These are phyloP conservation scores for Pythium aquatile DNA, from an alignment of 352 stramenopile genomes.

Conservation along the genomic window DNA sequence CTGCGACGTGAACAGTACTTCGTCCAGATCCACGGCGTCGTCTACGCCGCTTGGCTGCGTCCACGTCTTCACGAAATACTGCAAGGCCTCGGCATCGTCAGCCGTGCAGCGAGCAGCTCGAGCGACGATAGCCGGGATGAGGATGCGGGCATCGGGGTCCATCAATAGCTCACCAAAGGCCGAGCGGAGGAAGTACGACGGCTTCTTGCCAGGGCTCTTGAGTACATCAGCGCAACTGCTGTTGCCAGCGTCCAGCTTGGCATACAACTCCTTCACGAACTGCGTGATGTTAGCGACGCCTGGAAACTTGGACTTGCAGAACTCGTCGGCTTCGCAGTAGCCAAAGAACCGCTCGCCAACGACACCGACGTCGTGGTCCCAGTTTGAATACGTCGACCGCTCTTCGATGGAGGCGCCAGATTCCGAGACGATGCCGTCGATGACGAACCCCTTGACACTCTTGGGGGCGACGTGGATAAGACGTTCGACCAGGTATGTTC, in stretches of 20 bases:
- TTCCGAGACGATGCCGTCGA: conserved; percentile 64
- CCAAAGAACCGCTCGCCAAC: conserved; percentile 55
- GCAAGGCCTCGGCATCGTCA: conserved; percentile 9
- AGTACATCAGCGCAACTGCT: conserved; percentile 56
- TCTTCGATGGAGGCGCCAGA: conserved; percentile 44
- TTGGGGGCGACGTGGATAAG: conserved; percentile 45
- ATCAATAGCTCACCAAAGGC: conserved; percentile 62
- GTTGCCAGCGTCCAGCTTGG: conserved; percentile 42
- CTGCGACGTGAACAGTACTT: conserved; percentile 22
- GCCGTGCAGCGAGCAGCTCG: conserved; percentile 7
- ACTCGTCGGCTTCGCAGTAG: conserved; percentile 52
- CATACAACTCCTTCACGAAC: conserved; percentile 55
- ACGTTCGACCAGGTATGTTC: conserved; percentile 49
- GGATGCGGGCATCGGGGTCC: conserved; percentile 27
- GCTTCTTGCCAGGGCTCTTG: conserved; percentile 31
- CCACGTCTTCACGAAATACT: conserved; percentile 13
- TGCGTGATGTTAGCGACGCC: conserved; percentile 43
- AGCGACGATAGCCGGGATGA: conserved; percentile 13
- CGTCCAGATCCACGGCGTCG: conserved; percentile 8
- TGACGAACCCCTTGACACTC: conserved; percentile 43
- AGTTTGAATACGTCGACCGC: conserved; percentile 76
- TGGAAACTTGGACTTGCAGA: conserved; percentile 66
- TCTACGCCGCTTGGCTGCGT: neutral
- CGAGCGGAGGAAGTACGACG: conserved; percentile 71
- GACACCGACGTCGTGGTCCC: conserved; percentile 69